Percentiles rank a stretch among this genome's conserved stretches.
Evolutionary conservation across 305 asterid species (phyloP).

Genomic region (Ajuga reptans): DNA sequence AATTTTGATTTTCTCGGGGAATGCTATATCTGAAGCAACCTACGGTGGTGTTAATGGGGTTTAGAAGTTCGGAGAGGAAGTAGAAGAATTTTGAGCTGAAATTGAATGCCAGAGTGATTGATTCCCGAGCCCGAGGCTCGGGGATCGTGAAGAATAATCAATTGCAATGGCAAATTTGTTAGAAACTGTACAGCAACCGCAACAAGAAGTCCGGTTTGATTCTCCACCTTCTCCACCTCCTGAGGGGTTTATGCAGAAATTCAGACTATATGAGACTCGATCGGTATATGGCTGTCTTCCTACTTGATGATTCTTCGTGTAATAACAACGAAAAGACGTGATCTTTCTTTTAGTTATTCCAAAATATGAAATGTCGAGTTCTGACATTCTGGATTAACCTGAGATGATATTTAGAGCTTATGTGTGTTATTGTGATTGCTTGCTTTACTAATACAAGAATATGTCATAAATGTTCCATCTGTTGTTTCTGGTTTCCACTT

Average conservation of each 20-base stretch:
- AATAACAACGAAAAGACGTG: background rate
- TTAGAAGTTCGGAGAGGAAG: conserved; percentile 27
- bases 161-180: conserved; percentile 32
- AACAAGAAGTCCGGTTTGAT: conserved; percentile 28
- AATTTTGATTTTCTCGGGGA: conserved; percentile 26
- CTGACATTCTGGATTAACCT: conserved; percentile 11
- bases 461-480: background rate
- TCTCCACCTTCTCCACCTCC: conserved; percentile 27
- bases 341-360: conserved; percentile 5
- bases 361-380: conserved; percentile 13
- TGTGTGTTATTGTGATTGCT: conserved; percentile 1
- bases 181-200: conserved; percentile 33
- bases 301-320: conserved; percentile 19
- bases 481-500: conserved; percentile 12
- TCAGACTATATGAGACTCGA: conserved; percentile 83
- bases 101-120: conserved; percentile 66
- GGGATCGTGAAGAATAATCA: conserved; percentile 37
- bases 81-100: conserved; percentile 21
- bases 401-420: conserved; percentile 9
- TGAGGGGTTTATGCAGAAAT: conserved; percentile 79
- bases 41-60: conserved; percentile 33
- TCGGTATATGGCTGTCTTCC: conserved; percentile 49
- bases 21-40: conserved; percentile 64
- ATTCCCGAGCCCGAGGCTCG: conserved; percentile 89
- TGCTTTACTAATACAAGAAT: conserved; percentile 8